Percentiles rank a stretch among this genome's conserved stretches.
Conservation (phyloP, 2,329 filamentous ascomycete species). For the Verticillium longisporum region DNA sequence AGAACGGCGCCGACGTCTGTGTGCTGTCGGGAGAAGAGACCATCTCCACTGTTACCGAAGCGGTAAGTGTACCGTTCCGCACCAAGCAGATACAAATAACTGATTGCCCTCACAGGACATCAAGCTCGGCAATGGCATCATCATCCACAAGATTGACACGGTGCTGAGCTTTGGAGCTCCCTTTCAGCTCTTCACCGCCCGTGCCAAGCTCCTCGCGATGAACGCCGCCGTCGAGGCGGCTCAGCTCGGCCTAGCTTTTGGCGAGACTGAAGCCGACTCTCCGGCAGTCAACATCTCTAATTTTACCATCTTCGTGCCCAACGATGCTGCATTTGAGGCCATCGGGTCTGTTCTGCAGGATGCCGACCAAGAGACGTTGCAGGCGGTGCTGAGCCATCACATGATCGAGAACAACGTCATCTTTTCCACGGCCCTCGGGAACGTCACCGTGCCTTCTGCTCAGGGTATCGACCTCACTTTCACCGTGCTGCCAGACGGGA, state of each 20-base stretch:
- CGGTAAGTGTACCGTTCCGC: constrained; percentile 10
- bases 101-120: constrained; percentile 15
- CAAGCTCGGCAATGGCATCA: constrained; percentile 18
- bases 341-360: constrained; percentile 20
- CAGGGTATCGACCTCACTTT: constrained; percentile 17
- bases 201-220: constrained; percentile 18
- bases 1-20: constrained; percentile 21
- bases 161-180: constrained; percentile 20
- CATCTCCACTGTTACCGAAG: constrained; percentile 23
- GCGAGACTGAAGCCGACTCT: constrained; percentile 13
- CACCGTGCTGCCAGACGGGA: constrained; percentile 20
- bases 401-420: constrained; percentile 22
- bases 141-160: constrained; percentile 22
- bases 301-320: constrained; percentile 22
- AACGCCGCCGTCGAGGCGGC: constrained; percentile 21
- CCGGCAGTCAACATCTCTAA: constrained; percentile 19
- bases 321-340: constrained; percentile 18
- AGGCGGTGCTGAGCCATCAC: constrained; percentile 21
- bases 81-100: constrained; percentile 1
- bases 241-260: constrained; percentile 17
- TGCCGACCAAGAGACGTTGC: constrained; percentile 15
- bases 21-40: constrained; percentile 24
- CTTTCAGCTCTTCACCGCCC: constrained; percentile 20
- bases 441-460: constrained; percentile 17
- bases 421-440: constrained; percentile 19